Evolutionary conservation across 2,329 filamentous ascomycete species (phyloP).

Genomic region (Botrytis galanthina): DNA sequence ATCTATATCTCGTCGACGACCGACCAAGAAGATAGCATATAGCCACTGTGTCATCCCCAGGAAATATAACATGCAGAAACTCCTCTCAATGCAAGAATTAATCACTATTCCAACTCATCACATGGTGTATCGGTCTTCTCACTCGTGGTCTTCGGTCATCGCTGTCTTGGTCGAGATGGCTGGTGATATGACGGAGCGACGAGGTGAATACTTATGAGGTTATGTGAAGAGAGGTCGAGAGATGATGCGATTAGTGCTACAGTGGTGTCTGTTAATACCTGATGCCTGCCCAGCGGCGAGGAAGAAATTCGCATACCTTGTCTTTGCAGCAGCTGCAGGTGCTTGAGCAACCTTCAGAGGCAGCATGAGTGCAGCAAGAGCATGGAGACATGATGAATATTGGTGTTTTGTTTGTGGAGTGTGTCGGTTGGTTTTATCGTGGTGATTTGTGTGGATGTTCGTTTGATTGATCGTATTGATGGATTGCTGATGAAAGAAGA

Average conservation of each 20-base stretch:
- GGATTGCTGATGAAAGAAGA: neutral
- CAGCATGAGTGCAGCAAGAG: constrained; percentile 15
- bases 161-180: constrained; percentile 14
- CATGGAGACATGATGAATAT: constrained; percentile 7
- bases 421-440: neutral
- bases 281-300: neutral
- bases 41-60: neutral
- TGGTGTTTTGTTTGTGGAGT: neutral
- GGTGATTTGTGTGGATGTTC: neutral
- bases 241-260: constrained; percentile 3
- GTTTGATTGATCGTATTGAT: neutral
- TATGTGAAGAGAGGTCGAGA: neutral
- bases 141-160: neutral
- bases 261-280: neutral
- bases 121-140: neutral
- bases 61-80: neutral
- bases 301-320: neutral
- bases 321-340: constrained; percentile 12
- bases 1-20: neutral
- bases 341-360: constrained; percentile 1
- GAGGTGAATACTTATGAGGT: neutral
- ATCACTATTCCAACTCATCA: constrained; percentile 2
- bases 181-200: neutral
- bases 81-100: neutral
- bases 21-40: neutral